Evolutionary conservation across 140 eudicot species (phyloP).

Genomic region (Flaveria floridana): DNA sequence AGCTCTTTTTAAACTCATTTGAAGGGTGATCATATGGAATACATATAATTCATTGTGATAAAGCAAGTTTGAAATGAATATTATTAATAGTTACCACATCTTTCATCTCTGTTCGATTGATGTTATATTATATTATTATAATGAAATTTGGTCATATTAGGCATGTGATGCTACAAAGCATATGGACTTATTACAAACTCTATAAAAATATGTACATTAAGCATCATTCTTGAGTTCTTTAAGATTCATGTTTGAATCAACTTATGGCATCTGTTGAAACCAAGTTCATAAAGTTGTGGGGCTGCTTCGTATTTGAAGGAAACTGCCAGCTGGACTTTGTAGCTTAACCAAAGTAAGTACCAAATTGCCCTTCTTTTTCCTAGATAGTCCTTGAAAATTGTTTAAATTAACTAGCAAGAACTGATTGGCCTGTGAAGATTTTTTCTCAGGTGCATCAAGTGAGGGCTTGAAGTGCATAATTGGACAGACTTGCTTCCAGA

Average conservation of each 20-base stretch:
- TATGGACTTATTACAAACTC: neutral
- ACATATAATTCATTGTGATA: too few species aligned
- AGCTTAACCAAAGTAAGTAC: conserved; percentile 25
- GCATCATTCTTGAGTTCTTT: conserved; percentile 19
- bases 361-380: conserved; percentile 18
- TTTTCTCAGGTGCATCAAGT: conserved; percentile 21
- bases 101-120: conserved; percentile 11
- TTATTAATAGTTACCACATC: conserved; percentile 1
- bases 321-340: conserved; percentile 13
- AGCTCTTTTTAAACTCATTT: neutral
- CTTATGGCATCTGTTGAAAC: conserved; percentile 3
- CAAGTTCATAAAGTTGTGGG: conserved; percentile 17
- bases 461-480: conserved; percentile 14
- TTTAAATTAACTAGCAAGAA: neutral
- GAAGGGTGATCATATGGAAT: neutral
- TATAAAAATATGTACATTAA: conserved; percentile 25
- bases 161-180: conserved; percentile 6
- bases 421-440: neutral
- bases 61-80: neutral
- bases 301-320: conserved; percentile 19
- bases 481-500: conserved; percentile 22
- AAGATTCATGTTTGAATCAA: conserved; percentile 16
- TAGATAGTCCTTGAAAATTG: conserved; percentile 4
- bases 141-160: conserved; percentile 15
- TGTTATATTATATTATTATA: conserved; percentile 11